phyloP scores from a whole-genome alignment of 495 filamentous ascomycete genomes.

The Articulospora tetracladia region DNA sequence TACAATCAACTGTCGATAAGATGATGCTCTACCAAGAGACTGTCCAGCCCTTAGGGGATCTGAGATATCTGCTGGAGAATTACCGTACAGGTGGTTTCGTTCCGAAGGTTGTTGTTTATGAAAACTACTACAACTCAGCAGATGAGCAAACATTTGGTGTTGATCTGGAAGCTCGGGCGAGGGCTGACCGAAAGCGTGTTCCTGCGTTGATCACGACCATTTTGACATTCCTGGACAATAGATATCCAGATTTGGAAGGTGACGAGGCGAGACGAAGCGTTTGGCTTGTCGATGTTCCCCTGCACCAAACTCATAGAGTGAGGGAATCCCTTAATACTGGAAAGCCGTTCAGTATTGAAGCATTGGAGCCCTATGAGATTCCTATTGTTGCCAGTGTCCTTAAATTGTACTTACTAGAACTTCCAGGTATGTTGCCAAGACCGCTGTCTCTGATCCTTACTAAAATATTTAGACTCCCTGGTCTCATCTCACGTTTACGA shows the following conservation, averaged over 20 bases:
- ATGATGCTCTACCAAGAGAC: slow-evolving; percentile 99
- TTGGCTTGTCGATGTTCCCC: slow-evolving; percentile 89
- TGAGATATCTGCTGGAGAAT: slow-evolving; percentile 95
- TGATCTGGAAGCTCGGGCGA: slow-evolving; percentile 88
- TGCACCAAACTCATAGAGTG: slow-evolving; percentile 81
- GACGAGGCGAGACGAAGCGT: slow-evolving; percentile 90
- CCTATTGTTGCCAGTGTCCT: slow-evolving; percentile 89
- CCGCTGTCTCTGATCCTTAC: slow-evolving; percentile 5
- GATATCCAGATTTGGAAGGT: slow-evolving; percentile 96
- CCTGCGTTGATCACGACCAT: slow-evolving; percentile 90
- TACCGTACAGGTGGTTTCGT: slow-evolving; percentile 92
- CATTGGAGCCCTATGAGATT: slow-evolving; percentile 82
- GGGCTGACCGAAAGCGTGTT: slow-evolving; percentile 92
- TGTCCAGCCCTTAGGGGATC: slow-evolving; percentile 85
- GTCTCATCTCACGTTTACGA: slow-evolving; percentile 99
- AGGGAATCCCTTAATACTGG: slow-evolving; percentile 82
- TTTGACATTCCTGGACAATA: slow-evolving; percentile 89
- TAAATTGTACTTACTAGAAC: slow-evolving; percentile 93
- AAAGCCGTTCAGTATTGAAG: slow-evolving; percentile 71
- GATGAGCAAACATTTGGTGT: slow-evolving; percentile 98
- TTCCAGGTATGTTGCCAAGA: slow-evolving; percentile 64
- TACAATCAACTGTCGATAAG: slow-evolving; percentile 92
- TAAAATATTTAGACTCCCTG: slow-evolving; percentile 67
- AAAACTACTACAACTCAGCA: slow-evolving; percentile 98
- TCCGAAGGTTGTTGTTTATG: slow-evolving; percentile 88